Evolutionary conservation across 2,329 filamentous ascomycete genomes (phyloP), one percentile per base, ranked within the genome.

Genomic region (Sporothrix schenckii): DNA sequence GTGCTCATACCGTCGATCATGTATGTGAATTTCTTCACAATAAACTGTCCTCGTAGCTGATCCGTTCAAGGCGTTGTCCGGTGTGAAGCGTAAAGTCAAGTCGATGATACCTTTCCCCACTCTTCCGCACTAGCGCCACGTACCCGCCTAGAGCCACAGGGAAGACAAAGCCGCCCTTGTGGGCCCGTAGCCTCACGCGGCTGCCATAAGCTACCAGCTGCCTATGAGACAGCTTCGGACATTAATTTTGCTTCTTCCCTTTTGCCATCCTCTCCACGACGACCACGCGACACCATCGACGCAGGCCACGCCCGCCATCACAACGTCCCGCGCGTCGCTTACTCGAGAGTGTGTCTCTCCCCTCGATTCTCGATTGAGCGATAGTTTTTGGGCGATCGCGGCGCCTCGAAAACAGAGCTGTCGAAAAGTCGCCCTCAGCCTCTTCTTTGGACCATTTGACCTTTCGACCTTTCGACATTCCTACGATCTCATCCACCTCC

Each of bases 221-320:
- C 56, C 56, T 24, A 7, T 41, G 21, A 19, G 54, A 14, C 27
- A 41, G 58, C 41, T 30, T 47, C 39, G n/a, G 47, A 63, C 58
- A 11, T 63, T 21, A 63, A 39, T 52, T 44, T 63, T 21, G 7
- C 21, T 50, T 66, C 21, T 56, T 54, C n/a, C 39, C 49, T 30
- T 47, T 47, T 68, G 24, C 58, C 53, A 41, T 68, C n/a, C 21
- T 68, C 52, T 30, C 9, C 52, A 53, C 30, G 58, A 63, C 58
- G 58, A 47, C 58, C 58, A 63, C 58, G 58, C 58, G 58, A 63
- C 58, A 63, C 19, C 58, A 63, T 47, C 58, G n/a, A 63, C 58
- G 6, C 39, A 14, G 58, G 58, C 39, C 41, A 39, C 39, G 11
- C 58, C 13, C 39, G 58, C 58, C 39, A 63, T 63, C 58, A 24